Conservation (phyloP, 805 yeast genomes). For the Candida hungchunana region DNA sequence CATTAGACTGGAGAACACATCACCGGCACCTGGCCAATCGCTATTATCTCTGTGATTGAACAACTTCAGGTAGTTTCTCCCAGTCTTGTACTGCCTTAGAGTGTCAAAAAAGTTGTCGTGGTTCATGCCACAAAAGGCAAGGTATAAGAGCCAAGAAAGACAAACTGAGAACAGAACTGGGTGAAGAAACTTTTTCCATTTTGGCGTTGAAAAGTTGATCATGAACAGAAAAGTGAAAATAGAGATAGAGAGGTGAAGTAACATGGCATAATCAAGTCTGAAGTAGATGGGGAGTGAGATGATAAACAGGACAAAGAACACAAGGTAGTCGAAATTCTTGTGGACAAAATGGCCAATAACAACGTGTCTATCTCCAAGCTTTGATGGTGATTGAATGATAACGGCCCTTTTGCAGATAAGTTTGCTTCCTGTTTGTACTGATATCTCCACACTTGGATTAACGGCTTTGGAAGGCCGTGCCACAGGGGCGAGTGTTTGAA, state of each 20-base stretch:
- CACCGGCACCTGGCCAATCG: slow-evolving; percentile 78
- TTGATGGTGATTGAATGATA: slow-evolving; percentile 13
- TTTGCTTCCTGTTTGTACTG: slow-evolving; percentile 12
- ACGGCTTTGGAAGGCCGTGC: slow-evolving; percentile 12
- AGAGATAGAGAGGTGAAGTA: slow-evolving; percentile 59
- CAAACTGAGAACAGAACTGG: slow-evolving; percentile 70
- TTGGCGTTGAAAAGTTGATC: slow-evolving; percentile 40
- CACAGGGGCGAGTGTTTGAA: slow-evolving; percentile 18
- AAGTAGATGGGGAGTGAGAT: slow-evolving; percentile 61
- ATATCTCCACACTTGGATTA: slow-evolving; percentile 14
- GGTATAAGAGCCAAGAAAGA: slow-evolving; percentile 57
- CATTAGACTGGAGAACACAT: slow-evolving; percentile 63
- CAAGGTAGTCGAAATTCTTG: slow-evolving; percentile 50
- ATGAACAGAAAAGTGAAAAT: slow-evolving; percentile 53
- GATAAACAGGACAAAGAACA: slow-evolving; percentile 44
- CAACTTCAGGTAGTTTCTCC: slow-evolving; percentile 57
- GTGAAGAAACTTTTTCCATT: slow-evolving; percentile 51
- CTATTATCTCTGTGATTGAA: slow-evolving; percentile 36
- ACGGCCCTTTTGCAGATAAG: slow-evolving; percentile 22
- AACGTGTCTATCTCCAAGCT: slow-evolving; percentile 18
- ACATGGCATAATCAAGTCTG: slow-evolving; percentile 50
- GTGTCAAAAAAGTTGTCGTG: slow-evolving; percentile 45
- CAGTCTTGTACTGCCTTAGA: slow-evolving; percentile 59
- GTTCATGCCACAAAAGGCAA: slow-evolving; percentile 53
- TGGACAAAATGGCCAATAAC: slow-evolving; percentile 34